These are phyloP conservation scores for Chimonanthus praecox DNA, from an alignment of 164 flowering plant species.

Conservation along the genomic window DNA sequence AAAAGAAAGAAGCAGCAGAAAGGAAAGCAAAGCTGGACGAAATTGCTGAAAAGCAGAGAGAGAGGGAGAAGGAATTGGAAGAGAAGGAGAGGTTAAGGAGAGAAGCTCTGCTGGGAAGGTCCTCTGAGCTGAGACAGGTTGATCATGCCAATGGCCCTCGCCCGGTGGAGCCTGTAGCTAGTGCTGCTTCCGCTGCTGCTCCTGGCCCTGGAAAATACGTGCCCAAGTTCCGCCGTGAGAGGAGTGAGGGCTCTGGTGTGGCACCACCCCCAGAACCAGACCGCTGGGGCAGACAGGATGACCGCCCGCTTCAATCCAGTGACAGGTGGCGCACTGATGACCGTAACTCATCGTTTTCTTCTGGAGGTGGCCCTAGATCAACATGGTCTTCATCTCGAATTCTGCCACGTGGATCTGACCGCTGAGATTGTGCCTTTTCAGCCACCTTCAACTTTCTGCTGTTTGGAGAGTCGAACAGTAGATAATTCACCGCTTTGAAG, in stretches of 20 bases:
- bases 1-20: constrained; percentile 75
- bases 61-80: constrained; percentile 66
- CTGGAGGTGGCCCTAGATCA: constrained; percentile 10
- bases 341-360: constrained; percentile 13
- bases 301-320: constrained; percentile 16
- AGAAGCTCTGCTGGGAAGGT: constrained; percentile 44
- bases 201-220: constrained; percentile 54
- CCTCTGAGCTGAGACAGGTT: constrained; percentile 28
- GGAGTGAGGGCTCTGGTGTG: constrained; percentile 16
- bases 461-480: neutral
- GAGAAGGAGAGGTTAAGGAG: constrained; percentile 55
- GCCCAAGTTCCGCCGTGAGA: constrained; percentile 35
- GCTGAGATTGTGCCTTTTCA: neutral
- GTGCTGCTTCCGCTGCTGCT: constrained; percentile 29
- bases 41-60: constrained; percentile 81
- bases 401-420: constrained; percentile 5
- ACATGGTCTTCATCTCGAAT: constrained; percentile 7
- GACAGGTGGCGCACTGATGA: constrained; percentile 41
- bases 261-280: constrained; percentile 40
- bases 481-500: neutral
- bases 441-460: neutral
- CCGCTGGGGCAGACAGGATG: constrained; percentile 33
- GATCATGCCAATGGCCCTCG: constrained; percentile 22
- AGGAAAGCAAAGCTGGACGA: constrained; percentile 70
- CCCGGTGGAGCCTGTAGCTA: constrained; percentile 27